These are phyloP conservation scores for Blechomonas ayalai DNA, from an alignment of 208 protist species.

Conservation along the genomic window DNA sequence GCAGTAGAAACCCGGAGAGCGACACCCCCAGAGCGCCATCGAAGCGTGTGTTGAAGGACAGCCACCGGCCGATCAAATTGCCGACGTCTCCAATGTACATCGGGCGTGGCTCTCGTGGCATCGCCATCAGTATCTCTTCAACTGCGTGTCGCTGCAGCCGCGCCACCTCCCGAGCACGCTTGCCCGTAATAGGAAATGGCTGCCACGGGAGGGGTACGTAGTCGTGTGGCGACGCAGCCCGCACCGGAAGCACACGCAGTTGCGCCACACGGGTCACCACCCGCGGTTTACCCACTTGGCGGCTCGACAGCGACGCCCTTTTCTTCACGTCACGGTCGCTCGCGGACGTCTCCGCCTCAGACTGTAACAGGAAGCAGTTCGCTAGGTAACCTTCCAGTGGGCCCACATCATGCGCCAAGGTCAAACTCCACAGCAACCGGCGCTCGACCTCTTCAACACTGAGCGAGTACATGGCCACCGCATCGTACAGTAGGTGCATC, in stretches of 20 bases:
- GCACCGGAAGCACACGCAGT: constrained; percentile 41
- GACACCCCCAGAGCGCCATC: constrained; percentile 66
- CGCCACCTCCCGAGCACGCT: constrained; percentile 32
- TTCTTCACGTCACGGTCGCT: not conserved
- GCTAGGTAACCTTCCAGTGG: constrained; percentile 43
- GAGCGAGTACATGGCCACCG: constrained; percentile 63
- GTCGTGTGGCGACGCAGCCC: constrained; percentile 10
- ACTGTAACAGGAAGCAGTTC: constrained; percentile 44
- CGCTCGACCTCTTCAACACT: constrained; percentile 43
- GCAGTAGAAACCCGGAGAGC: constrained; percentile 61
- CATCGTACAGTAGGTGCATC: constrained; percentile 76
- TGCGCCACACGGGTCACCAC: constrained; percentile 11
- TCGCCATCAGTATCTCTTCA: constrained; percentile 82
- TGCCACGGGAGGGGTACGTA: constrained; percentile 38
- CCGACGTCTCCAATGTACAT: constrained; percentile 86
- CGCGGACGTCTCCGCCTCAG: constrained; percentile 1
- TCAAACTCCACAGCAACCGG: constrained; percentile 59
- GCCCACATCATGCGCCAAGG: constrained; percentile 49
- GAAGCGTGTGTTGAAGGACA: constrained; percentile 72
- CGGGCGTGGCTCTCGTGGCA: constrained; percentile 57
- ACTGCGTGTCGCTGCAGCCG: constrained; percentile 42
- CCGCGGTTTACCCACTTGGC: constrained; percentile 1
- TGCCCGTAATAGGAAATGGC: constrained; percentile 38
- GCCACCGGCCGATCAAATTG: constrained; percentile 84
- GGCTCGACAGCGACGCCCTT: constrained; percentile 9